These are phyloP conservation scores for Solanum corneliomulleri DNA, from an alignment of 257 asterid species.

Conservation along the genomic window DNA sequence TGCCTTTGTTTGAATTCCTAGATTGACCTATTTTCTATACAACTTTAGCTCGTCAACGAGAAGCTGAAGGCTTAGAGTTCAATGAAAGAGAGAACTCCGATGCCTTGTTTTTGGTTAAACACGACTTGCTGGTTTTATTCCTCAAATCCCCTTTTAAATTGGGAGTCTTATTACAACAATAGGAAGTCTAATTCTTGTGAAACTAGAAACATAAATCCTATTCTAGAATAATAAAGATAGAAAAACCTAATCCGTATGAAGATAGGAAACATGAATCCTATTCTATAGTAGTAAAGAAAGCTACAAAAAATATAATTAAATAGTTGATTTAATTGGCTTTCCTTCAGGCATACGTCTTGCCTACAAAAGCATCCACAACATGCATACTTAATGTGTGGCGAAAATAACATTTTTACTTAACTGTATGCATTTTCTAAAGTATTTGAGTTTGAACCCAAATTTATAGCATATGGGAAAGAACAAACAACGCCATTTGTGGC, in stretches of 20 bases:
- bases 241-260: neutral
- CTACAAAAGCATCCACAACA: neutral
- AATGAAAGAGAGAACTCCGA: neutral
- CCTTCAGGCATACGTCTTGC: neutral
- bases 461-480: neutral
- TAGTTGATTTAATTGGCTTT: neutral
- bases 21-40: neutral
- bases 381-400: neutral
- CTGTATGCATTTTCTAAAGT: neutral
- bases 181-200: neutral
- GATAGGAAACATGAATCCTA: neutral
- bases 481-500: neutral
- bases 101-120: neutral
- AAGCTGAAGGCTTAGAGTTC: neutral
- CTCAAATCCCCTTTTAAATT: neutral
- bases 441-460: neutral
- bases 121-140: neutral
- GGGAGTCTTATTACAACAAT: neutral
- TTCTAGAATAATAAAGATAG: neutral
- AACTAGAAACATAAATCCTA: neutral
- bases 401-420: neutral
- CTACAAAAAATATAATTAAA: neutral
- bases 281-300: neutral
- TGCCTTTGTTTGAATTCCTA: neutral
- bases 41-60: neutral